Conservation (phyloP, 1,284 basidiomycete genomes). For the Tetrapyrgos nigripes region DNA sequence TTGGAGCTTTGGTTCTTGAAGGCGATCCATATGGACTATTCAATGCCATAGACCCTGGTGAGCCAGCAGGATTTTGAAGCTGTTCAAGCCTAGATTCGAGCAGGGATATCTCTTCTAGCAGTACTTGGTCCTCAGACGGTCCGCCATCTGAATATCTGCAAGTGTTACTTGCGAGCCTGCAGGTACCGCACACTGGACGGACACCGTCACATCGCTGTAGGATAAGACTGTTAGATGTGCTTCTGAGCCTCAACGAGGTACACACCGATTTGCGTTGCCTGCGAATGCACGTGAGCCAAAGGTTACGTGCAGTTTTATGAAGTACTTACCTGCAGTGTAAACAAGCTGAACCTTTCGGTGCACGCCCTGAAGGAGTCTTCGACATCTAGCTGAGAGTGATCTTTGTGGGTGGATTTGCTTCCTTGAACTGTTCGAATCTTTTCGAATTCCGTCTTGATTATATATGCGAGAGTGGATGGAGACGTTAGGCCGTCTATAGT, state of each 20-base stretch:
- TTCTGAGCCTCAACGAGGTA: neutral
- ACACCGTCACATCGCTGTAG: slow-evolving; percentile 19
- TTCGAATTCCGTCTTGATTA: no score
- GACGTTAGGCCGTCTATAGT: no score
- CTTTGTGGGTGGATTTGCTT: neutral
- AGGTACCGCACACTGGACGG: slow-evolving; percentile 16
- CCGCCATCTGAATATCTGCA: slow-evolving; percentile 18
- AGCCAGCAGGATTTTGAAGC: slow-evolving; percentile 10
- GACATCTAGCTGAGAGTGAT: neutral
- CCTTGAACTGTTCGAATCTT: no score
- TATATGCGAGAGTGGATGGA: no score
- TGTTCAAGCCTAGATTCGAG: slow-evolving; percentile 16
- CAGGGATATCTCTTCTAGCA: slow-evolving; percentile 17
- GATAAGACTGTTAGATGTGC: neutral
- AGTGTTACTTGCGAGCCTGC: slow-evolving; percentile 1
- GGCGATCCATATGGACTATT: slow-evolving; percentile 1
- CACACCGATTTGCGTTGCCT: slow-evolving; percentile 12
- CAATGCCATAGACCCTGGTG: slow-evolving; percentile 3
- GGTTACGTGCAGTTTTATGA: neutral
- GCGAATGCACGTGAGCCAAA: neutral
- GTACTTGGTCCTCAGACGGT: slow-evolving; percentile 7
- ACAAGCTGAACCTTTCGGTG: slow-evolving; percentile 12
- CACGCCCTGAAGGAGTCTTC: slow-evolving; percentile 3
- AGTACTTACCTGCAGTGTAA: slow-evolving; percentile 11
- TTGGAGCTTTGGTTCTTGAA: neutral